phyloP scores from a whole-genome alignment of 495 filamentous ascomycete species.

The Jackrogersella multiformis region DNA sequence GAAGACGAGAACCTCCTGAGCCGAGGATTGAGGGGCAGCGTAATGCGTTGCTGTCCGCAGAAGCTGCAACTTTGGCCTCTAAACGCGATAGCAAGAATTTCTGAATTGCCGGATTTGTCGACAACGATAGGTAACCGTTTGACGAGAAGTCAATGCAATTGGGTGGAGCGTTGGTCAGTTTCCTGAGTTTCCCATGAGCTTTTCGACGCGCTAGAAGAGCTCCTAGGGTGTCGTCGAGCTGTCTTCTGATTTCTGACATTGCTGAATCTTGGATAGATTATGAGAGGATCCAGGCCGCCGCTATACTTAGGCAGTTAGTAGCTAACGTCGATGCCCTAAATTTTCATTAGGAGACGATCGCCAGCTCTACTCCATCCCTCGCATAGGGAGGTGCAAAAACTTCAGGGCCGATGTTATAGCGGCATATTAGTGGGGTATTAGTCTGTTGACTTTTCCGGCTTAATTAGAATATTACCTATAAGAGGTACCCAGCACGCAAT shows the following conservation, averaged over 20 bases:
- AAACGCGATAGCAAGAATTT: constrained; percentile 55
- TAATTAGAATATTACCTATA: constrained; percentile 10
- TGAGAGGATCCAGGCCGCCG: background rate
- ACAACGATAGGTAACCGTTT: constrained; percentile 70
- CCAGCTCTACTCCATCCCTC: constrained; percentile 4
- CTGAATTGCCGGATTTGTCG: constrained; percentile 54
- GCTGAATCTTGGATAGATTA: background rate
- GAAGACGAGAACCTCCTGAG: constrained; percentile 67
- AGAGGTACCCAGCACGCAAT: constrained; percentile 24
- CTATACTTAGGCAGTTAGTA: too few relatives aligned
- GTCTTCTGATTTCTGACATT: constrained; percentile 24
- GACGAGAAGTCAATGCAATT: constrained; percentile 67
- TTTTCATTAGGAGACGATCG: constrained; percentile 11
- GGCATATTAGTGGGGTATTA: constrained; percentile 29
- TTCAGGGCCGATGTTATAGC: constrained; percentile 19
- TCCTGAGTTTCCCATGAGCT: constrained; percentile 48
- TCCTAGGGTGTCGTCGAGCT: constrained; percentile 37
- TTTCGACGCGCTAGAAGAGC: constrained; percentile 44
- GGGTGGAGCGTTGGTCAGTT: constrained; percentile 52
- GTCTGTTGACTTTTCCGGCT: constrained; percentile 18
- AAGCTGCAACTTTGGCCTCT: constrained; percentile 6
- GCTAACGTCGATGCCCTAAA: constrained; percentile 1
- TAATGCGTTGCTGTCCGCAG: constrained; percentile 14
- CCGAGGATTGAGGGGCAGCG: constrained; percentile 51
- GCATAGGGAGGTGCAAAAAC: background rate